Evolutionary conservation across 2,329 filamentous ascomycete genomes (phyloP).

Genomic region (Blastomyces emzantsi): DNA sequence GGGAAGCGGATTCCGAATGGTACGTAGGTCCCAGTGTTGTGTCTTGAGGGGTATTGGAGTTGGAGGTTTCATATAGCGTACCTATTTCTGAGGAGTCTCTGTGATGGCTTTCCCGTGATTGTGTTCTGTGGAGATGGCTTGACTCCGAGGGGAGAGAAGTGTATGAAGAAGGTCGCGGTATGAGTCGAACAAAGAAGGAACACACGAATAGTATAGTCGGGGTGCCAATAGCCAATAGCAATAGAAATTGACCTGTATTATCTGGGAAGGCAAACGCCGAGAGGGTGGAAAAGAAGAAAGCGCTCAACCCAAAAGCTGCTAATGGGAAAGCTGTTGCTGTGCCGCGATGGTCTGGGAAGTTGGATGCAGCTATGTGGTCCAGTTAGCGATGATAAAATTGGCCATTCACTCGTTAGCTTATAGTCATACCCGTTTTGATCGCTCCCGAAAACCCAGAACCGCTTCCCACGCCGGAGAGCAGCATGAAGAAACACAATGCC

Average conservation of each 20-base stretch:
- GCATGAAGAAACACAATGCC: constrained; percentile 70
- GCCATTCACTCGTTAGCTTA: neutral
- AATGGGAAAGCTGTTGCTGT: constrained; percentile 91
- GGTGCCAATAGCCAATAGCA: constrained; percentile 72
- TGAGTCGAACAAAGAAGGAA: constrained; percentile 75
- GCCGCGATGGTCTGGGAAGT: constrained; percentile 84
- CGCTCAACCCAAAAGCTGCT: constrained; percentile 86
- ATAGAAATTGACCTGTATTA: constrained; percentile 70
- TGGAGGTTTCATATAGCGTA: constrained; percentile 28
- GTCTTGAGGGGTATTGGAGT: constrained; percentile 21
- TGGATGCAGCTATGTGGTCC: constrained; percentile 58
- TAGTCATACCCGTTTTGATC: constrained; percentile 58
- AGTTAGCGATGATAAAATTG: neutral
- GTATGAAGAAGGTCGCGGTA: constrained; percentile 48
- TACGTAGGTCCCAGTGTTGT: constrained; percentile 27
- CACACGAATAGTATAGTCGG: constrained; percentile 63
- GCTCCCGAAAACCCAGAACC: constrained; percentile 85
- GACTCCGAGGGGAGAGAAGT: constrained; percentile 34
- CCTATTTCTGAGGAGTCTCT: constrained; percentile 30
- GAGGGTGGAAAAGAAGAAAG: constrained; percentile 86
- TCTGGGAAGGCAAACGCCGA: constrained; percentile 72
- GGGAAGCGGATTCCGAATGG: constrained; percentile 19
- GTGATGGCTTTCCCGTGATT: constrained; percentile 23
- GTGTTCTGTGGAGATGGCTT: constrained; percentile 28
- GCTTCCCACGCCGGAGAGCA: constrained; percentile 76